Conservation (phyloP, 768 basidiomycete species). For the Lactarius quietus region DNA sequence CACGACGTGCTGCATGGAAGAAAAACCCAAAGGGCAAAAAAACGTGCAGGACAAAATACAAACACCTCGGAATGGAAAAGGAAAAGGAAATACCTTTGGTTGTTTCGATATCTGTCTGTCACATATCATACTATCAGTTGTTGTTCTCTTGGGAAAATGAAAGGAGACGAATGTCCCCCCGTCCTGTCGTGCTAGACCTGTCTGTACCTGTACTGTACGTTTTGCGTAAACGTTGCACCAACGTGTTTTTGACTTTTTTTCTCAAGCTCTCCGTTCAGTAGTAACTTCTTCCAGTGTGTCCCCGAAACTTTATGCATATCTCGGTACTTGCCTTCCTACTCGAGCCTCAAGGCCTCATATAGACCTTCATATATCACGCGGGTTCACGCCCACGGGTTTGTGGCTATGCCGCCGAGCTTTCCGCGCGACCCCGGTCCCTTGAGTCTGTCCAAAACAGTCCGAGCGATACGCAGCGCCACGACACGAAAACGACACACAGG, state of each 20-base stretch:
- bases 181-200: no score
- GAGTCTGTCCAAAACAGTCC: background rate
- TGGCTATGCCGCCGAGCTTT: background rate
- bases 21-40: background rate
- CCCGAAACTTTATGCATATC: background rate
- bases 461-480: background rate
- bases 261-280: background rate
- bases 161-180: no score
- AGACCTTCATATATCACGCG: background rate
- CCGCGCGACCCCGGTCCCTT: background rate
- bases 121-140: no score
- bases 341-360: background rate
- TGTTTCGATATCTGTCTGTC: background rate
- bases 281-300: background rate
- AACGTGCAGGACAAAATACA: background rate
- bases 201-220: background rate
- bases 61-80: background rate
- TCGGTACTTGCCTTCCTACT: background rate
- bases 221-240: background rate
- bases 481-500: no score
- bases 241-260: background rate
- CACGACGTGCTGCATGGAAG: background rate
- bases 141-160: background rate
- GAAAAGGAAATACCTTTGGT: background rate
- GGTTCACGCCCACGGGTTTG: background rate